Evolutionary conservation across 805 yeast genomes (phyloP), one percentile per base, ranked within the genome.

Genomic region (Ogataea henricii): DNA sequence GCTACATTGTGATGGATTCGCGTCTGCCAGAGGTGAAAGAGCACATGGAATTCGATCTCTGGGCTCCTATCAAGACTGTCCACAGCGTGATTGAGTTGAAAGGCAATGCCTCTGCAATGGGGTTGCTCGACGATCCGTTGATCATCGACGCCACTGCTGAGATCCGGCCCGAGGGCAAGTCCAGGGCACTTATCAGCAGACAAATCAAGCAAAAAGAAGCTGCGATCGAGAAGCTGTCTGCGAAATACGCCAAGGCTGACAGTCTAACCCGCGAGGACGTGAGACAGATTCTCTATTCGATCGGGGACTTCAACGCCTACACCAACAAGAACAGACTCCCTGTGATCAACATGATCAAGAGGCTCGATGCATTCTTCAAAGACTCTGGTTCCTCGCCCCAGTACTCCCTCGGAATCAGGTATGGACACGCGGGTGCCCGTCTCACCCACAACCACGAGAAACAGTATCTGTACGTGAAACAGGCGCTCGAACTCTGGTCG

Each of bases 1-100:
- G 87, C 68, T 87, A 87, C 64, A 87, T 87, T 87, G 82, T 86
- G 30, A 87, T 87, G 94, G 95, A 87, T 65, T 87, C 94, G 2
- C 70, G 87, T 40, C 66, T 85, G 23, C 86, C 89, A 0, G 89
- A 86, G 55, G 78, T 87, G 49, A 78, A 76, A 54, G 80, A 77
- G 13, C 82, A 81, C 43, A 77, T 87, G 83, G 92, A 83, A 51
- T 87, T 87, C 63, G 89, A 87, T 64, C 68, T 87, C 1, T 85
- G 82, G 67, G 82, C 78, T 58, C 92, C 94, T 0, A 77, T 87
- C 45, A 73, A 76, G 49, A 87, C 92, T 0, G 85, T 87, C 1
- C 60, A 75, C 38, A 53, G 71, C 1, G 77, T 70, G 46, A 64
- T 86, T 30, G 66, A 68, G 14, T 67, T 77, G 2, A 69, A 66